These are phyloP conservation scores for Chlorencoelia australis DNA, from an alignment of 2,329 filamentous ascomycete genomes.

Conservation along the genomic window DNA sequence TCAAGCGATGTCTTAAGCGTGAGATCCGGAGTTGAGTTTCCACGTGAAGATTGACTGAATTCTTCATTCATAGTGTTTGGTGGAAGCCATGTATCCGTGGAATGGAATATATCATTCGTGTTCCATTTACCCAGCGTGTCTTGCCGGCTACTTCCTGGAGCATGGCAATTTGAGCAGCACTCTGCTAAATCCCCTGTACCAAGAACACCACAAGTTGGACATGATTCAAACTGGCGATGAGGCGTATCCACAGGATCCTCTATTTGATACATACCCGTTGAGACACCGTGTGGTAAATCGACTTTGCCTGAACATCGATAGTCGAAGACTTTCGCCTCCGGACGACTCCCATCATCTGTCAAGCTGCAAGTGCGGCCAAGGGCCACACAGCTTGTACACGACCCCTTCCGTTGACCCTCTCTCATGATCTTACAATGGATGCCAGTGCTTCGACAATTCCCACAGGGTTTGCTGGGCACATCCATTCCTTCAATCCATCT, in stretches of 20 bases:
- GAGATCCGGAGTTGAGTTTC: conserved; percentile 12
- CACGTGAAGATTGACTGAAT: too few relatives aligned
- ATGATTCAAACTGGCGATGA: too few relatives aligned
- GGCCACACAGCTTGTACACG: conserved; percentile 53
- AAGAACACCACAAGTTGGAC: too few relatives aligned
- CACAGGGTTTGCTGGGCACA: conserved; percentile 34
- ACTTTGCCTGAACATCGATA: conserved; percentile 3
- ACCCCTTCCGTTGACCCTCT: conserved; percentile 49
- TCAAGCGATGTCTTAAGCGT: conserved; percentile 39
- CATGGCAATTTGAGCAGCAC: too few relatives aligned
- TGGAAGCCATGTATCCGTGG: too few relatives aligned
- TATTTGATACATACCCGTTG: too few relatives aligned
- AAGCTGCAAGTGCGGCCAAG: conserved; percentile 50
- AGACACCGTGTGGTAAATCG: background rate
- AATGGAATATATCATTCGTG: too few relatives aligned
- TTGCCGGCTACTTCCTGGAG: too few relatives aligned
- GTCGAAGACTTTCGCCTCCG: background rate
- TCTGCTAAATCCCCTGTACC: too few relatives aligned
- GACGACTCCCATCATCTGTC: conserved; percentile 25
- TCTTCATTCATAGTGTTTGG: too few relatives aligned
- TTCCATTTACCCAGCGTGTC: too few relatives aligned
- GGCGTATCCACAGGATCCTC: too few relatives aligned
- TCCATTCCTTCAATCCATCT: conserved; percentile 25
- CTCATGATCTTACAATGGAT: conserved; percentile 51
- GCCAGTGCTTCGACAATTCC: conserved; percentile 39